Base-by-base conservation (phyloP, 306 rosid species). In the Cucurbita pepo region DNA sequence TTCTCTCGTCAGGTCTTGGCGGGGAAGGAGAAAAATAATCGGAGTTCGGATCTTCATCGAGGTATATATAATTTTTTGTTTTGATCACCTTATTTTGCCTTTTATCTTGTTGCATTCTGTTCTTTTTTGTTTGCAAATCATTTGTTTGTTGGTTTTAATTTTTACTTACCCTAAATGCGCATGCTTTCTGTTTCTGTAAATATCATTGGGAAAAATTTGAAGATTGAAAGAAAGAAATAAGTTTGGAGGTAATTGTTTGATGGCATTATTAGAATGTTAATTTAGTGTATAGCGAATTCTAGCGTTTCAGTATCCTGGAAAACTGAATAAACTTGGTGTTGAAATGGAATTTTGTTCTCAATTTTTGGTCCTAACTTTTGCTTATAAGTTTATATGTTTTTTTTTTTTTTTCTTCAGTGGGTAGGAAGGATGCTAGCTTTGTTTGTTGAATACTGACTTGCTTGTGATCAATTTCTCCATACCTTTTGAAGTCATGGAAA, bases 401-500 rank as follows among this genome's bases (percentile, higher is more conserved):
- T 67, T 43, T 18, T 18, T 21, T 0, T 67, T 43, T 18, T 66
- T 12, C 3, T 21, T 66, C 38, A 22, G 53, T 67, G 18, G 72
- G 18, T 44, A 3, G 52, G 43, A 67, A 15, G 22, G 12, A 22
- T 25, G 43, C 14, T 48, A 21, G 25, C 2, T 48, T 21, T 13
- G 44, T 69, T 48, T 69, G 11, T 44, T 19, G 54, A 44, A 65
- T 65, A 15, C 57, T 69, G 57, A 48, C 43, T 69, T 15, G 56
- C 48, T 25, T 19, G 41, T 14, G 22, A 48, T 69, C 43, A 7
- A 69, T 48, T 69, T 48, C 8, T 50, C 22, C 0, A 48, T 45
- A 25, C 56, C 15, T 30, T 47, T 48, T 47, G 43, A 69, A 45
- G 79, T 45, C 66, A 86, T 86, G 98, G 84, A 88, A 50, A 76